phyloP scores from a whole-genome alignment of 2,329 filamentous ascomycete genomes.

The Sporothrix inflata region DNA sequence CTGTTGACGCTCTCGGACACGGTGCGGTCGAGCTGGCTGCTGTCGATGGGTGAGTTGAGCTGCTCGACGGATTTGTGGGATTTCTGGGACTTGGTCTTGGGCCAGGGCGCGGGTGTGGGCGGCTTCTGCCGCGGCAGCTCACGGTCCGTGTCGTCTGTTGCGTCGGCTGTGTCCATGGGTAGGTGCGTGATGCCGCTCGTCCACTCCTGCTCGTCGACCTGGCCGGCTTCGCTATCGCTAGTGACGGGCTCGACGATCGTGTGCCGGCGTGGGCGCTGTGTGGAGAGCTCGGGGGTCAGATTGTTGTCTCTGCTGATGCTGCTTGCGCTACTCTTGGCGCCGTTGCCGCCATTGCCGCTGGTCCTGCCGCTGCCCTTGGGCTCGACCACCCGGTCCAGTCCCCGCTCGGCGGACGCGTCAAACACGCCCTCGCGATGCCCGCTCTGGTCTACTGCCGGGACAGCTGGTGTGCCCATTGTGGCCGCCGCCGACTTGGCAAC shows the following conservation, averaged over 20 bases:
- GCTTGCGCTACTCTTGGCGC: conserved; percentile 27
- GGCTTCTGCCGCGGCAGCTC: conserved; percentile 42
- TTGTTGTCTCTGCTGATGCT: conserved; percentile 13
- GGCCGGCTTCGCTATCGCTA: conserved; percentile 52
- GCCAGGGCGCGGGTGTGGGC: neutral
- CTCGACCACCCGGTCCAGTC: conserved; percentile 41
- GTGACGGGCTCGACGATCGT: conserved; percentile 48
- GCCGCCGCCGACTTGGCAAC: neutral
- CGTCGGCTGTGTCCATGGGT: neutral
- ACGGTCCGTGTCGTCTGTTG: conserved; percentile 42
- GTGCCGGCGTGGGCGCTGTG: conserved; percentile 25
- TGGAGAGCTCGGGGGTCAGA: neutral
- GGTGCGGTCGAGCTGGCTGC: conserved; percentile 1
- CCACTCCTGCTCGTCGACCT: conserved; percentile 62
- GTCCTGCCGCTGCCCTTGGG: conserved; percentile 39
- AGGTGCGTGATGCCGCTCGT: conserved; percentile 48
- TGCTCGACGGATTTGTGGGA: neutral
- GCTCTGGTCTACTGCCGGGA: neutral
- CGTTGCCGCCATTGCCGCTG: neutral
- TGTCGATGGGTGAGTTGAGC: neutral
- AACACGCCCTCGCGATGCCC: conserved; percentile 24
- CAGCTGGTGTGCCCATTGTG: neutral
- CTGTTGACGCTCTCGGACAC: neutral
- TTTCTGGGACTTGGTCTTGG: neutral
- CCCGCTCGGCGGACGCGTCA: conserved; percentile 38